These are phyloP conservation scores for Boehmeria nivea DNA, from an alignment of 306 rosid genomes.

Conservation along the genomic window DNA sequence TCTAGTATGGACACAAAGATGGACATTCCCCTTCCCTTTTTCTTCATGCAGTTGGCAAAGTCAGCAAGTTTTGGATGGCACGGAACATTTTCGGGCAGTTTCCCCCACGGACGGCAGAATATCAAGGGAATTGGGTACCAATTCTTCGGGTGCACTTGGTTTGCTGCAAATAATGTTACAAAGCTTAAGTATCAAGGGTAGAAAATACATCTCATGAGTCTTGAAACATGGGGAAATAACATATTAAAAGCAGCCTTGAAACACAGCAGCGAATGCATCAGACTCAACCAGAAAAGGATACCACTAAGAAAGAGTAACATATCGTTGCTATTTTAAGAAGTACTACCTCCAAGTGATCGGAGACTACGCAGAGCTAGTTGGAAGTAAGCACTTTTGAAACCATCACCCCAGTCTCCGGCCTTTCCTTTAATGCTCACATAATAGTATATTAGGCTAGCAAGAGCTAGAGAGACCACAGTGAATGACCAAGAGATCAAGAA, in stretches of 20 bases:
- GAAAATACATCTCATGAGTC: not conserved
- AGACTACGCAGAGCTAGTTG: conserved; percentile 98
- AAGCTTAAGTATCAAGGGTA: conserved; percentile 12
- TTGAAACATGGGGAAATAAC: not conserved
- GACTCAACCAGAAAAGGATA: not conserved
- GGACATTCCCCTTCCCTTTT: conserved; percentile 99
- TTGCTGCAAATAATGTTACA: conserved; percentile 50
- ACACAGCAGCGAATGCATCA: not conserved
- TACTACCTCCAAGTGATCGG: conserved; percentile 90
- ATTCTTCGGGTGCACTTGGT: conserved; percentile 96
- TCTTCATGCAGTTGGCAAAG: conserved; percentile 97
- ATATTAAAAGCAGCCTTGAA: not conserved
- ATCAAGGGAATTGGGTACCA: conserved; percentile 97
- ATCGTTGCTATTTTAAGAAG: conserved; percentile 3
- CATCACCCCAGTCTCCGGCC: conserved; percentile 99
- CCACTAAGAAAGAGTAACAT: conserved; percentile 16
- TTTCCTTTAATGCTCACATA: conserved; percentile 94
- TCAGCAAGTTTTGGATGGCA: conserved; percentile 99
- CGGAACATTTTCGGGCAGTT: conserved; percentile 95
- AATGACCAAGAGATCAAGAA: conserved; percentile 98
- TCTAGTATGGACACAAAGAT: conserved; percentile 87
- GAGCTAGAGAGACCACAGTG: conserved; percentile 89
- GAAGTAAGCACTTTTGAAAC: conserved; percentile 99
- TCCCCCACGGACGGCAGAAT: conserved; percentile 99
- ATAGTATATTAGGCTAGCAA: conserved; percentile 93